Percentiles rank a stretch among this genome's conserved stretches.
Conservation (phyloP, 352 stramenopile species). For the Phytophthora cactorum region DNA sequence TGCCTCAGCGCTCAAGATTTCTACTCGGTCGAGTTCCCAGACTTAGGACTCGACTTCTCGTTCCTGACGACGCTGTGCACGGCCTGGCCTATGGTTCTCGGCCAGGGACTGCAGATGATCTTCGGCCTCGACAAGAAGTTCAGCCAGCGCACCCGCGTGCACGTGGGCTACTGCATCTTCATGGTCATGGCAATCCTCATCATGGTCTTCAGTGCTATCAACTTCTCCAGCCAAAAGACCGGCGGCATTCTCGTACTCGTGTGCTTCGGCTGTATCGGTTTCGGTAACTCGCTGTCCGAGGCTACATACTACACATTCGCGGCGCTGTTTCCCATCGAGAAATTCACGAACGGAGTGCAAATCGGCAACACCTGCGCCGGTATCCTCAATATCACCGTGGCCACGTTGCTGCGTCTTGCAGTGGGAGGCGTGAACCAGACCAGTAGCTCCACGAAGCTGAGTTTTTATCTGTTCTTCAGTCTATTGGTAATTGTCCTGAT, state of each 20-base stretch:
- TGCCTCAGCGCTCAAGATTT: slow-evolving; percentile 74
- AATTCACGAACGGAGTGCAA: slow-evolving; percentile 71
- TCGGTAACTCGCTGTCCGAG: slow-evolving; percentile 64
- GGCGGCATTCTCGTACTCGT: slow-evolving; percentile 55
- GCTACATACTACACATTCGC: slow-evolving; percentile 65
- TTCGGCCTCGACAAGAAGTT: slow-evolving; percentile 65
- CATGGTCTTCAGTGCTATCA: slow-evolving; percentile 63
- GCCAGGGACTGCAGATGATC: slow-evolving; percentile 61
- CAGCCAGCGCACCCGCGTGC: slow-evolving; percentile 43
- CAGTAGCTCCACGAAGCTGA: slow-evolving; percentile 36
- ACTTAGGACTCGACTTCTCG: slow-evolving; percentile 55
- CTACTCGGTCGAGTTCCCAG: slow-evolving; percentile 54
- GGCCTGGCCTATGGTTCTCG: slow-evolving; percentile 62
- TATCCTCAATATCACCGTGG: slow-evolving; percentile 61
- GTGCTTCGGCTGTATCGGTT: slow-evolving; percentile 55
- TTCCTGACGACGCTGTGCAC: slow-evolving; percentile 69
- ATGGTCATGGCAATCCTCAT: slow-evolving; percentile 54
- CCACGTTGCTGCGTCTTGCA: slow-evolving; percentile 54
- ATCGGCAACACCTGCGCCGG: slow-evolving; percentile 58
- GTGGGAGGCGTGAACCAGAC: slow-evolving; percentile 52
- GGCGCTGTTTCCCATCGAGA: slow-evolving; percentile 63
- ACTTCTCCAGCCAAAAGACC: slow-evolving; percentile 51
- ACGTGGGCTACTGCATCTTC: slow-evolving; percentile 58
- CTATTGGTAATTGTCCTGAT: slow-evolving; percentile 58
- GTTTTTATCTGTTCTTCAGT: slow-evolving; percentile 71